A percentile compares a stretch with the other conserved stretches of the same genome.
These are phyloP conservation scores for Debaryomycetaceae sp. DNA, from an alignment of 1,139 yeast species.

Conservation along the genomic window DNA sequence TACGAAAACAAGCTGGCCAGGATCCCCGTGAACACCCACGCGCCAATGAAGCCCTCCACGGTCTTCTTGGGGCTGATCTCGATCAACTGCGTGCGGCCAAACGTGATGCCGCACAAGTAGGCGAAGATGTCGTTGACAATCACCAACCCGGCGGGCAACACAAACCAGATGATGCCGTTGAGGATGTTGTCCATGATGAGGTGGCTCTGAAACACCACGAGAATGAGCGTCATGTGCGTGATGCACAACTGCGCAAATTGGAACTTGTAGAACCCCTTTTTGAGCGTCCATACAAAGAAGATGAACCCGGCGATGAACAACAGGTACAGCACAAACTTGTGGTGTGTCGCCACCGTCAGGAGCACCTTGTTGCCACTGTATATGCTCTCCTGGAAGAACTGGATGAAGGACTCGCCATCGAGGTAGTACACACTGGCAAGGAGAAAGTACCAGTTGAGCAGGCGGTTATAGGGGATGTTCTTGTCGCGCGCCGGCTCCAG, in stretches of 20 bases:
- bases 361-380: constrained; percentile 41
- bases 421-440: constrained; percentile 81
- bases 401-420: constrained; percentile 80
- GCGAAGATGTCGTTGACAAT: constrained; percentile 96
- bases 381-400: constrained; percentile 46
- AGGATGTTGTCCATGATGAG: constrained; percentile 85
- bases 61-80: constrained; percentile 96
- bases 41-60: constrained; percentile 95
- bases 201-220: constrained; percentile 93
- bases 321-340: constrained; percentile 78
- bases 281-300: constrained; percentile 82
- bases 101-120: constrained; percentile 92
- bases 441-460: constrained; percentile 86
- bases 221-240: constrained; percentile 87
- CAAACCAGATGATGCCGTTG: constrained; percentile 91
- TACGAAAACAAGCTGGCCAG: constrained; percentile 67
- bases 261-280: constrained; percentile 83
- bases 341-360: constrained; percentile 55
- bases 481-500: constrained; percentile 80
- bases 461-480: constrained; percentile 74
- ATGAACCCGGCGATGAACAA: constrained; percentile 86
- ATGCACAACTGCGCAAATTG: constrained; percentile 93
- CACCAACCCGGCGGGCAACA: constrained; percentile 86
- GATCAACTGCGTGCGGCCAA: constrained; percentile 89
- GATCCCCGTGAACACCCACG: constrained; percentile 89